These are phyloP conservation scores for Candida easanensis DNA, from an alignment of 805 yeast species.

Conservation along the genomic window DNA sequence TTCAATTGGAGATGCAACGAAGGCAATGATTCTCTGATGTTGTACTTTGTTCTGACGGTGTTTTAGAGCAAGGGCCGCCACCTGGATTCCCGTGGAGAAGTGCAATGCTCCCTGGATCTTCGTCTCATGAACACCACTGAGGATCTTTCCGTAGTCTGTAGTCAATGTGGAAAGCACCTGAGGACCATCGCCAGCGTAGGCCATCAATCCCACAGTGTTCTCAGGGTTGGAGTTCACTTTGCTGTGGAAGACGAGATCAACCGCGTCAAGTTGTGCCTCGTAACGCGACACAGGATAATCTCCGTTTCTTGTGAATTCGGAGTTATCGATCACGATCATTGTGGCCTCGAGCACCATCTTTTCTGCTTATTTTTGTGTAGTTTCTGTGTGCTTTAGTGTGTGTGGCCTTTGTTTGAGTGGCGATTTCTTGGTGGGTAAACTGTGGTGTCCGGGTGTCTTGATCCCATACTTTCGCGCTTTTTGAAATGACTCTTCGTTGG, in stretches of 20 bases:
- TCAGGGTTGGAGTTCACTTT: constrained; percentile 91
- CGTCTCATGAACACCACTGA: constrained; percentile 80
- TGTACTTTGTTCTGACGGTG: constrained; percentile 95
- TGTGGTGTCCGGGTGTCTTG: background rate
- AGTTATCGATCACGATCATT: constrained; percentile 91
- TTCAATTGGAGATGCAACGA: constrained; percentile 82
- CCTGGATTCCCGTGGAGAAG: constrained; percentile 82
- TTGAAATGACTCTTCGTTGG: no score
- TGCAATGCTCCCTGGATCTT: constrained; percentile 67
- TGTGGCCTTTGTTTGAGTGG: no score
- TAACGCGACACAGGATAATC: constrained; percentile 86
- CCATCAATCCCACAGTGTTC: constrained; percentile 85
- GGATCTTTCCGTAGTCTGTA: constrained; percentile 78
- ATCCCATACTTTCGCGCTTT: no score
- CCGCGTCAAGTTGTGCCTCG: constrained; percentile 90
- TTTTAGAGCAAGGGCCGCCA: constrained; percentile 88
- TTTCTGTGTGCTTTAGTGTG: no score
- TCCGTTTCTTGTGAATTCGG: constrained; percentile 94
- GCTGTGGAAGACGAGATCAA: constrained; percentile 79
- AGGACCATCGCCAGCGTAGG: constrained; percentile 85
- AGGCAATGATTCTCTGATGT: constrained; percentile 83
- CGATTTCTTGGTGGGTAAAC: no score
- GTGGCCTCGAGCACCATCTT: constrained; percentile 93
- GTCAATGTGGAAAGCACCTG: constrained; percentile 88
- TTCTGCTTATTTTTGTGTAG: background rate